phyloP scores from a whole-genome alignment of 2,329 filamentous ascomycete genomes.

The Onygena corvina region DNA sequence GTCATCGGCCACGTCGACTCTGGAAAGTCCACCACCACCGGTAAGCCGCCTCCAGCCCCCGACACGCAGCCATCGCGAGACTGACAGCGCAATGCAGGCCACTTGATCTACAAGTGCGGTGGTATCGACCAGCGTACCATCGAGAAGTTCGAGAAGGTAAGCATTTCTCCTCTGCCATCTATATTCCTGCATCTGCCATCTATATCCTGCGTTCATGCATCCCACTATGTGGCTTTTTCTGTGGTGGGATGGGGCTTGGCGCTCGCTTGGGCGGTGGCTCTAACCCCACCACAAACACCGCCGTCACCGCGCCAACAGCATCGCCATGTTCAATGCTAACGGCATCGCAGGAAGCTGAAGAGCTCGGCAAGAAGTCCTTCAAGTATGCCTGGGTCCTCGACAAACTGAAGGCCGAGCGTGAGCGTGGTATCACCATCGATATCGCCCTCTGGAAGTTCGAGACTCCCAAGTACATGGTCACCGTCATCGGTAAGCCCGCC shows the following conservation, averaged over 20 bases:
- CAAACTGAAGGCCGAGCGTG: slow-evolving; percentile 99
- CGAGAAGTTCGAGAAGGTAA: slow-evolving; percentile 99
- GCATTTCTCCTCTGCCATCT: slow-evolving; percentile 23
- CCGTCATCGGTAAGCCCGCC: slow-evolving; percentile 70
- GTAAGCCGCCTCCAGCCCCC: slow-evolving; percentile 44
- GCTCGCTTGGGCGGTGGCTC: slow-evolving; percentile 4
- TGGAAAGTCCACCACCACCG: slow-evolving; percentile 94
- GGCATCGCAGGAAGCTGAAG: slow-evolving; percentile 74
- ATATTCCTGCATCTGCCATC: slow-evolving; percentile 19
- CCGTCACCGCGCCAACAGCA: not conserved
- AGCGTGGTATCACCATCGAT: slow-evolving; percentile 99
- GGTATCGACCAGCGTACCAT: slow-evolving; percentile 99
- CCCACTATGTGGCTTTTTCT: slow-evolving; percentile 9
- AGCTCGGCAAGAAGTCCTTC: slow-evolving; percentile 99
- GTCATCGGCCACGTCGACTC: slow-evolving; percentile 99
- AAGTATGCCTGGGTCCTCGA: slow-evolving; percentile 99
- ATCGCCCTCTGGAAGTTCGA: slow-evolving; percentile 99
- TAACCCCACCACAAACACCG: slow-evolving; percentile 9
- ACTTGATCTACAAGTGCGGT: slow-evolving; percentile 99
- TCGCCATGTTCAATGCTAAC: slow-evolving; percentile 15
- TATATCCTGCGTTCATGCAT: not conserved
- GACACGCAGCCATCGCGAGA: slow-evolving; percentile 16
- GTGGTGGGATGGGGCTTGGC: slow-evolving; percentile 1
- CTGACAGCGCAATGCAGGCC: slow-evolving; percentile 43
- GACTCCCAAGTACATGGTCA: slow-evolving; percentile 95